phyloP scores from a whole-genome alignment of 257 asterid genomes.

The Petrea volubilis region DNA sequence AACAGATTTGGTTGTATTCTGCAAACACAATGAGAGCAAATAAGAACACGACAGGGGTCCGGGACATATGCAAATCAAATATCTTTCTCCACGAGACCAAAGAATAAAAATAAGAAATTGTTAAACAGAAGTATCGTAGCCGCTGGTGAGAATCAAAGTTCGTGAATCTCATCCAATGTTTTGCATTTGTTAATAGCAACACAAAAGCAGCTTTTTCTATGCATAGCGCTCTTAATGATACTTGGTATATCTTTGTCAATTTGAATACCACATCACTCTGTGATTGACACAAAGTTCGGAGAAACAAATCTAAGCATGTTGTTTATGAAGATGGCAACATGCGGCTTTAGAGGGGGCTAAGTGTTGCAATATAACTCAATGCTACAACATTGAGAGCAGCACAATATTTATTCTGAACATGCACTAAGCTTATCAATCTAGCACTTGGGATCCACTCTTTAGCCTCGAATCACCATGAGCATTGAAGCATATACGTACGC shows the following conservation, averaged over 20 bases:
- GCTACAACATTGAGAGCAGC: neutral
- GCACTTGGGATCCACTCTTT: neutral
- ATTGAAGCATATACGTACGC: neutral
- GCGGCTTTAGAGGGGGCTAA: no score
- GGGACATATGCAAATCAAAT: neutral
- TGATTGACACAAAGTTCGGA: no score
- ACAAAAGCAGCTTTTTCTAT: neutral
- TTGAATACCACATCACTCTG: no score
- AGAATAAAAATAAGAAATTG: neutral
- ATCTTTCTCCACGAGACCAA: neutral
- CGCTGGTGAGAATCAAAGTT: neutral
- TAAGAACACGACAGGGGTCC: no score
- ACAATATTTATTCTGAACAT: neutral
- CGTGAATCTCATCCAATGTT: neutral
- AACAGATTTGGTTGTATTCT: conserved; percentile 27
- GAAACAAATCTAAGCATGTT: no score
- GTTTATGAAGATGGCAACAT: neutral
- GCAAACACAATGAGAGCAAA: neutral
- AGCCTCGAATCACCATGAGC: neutral
- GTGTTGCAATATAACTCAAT: neutral
- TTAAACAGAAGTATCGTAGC: neutral
- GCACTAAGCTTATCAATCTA: neutral
- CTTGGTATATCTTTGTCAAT: neutral
- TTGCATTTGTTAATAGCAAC: neutral
- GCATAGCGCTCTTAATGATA: neutral